Conservation (phyloP, 306 rosid genomes). For the Cucumis melo region DNA sequence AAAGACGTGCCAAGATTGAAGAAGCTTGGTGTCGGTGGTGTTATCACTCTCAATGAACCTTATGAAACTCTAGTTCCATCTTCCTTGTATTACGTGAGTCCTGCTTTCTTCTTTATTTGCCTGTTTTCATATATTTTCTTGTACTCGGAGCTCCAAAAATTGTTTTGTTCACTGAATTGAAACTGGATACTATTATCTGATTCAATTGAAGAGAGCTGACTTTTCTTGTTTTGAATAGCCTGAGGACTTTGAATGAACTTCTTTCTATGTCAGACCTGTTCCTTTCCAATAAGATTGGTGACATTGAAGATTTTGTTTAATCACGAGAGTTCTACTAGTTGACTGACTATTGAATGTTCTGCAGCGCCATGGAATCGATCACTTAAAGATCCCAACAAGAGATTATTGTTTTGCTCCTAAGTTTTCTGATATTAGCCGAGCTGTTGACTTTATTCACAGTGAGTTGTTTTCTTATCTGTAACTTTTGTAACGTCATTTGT, state of each 20-base stretch:
- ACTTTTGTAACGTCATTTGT: background rate
- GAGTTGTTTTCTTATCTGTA: slow-evolving; percentile 15
- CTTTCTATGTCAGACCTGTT: background rate
- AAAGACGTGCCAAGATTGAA: slow-evolving; percentile 86
- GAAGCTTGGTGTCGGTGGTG: slow-evolving; percentile 88
- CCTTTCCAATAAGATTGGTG: background rate
- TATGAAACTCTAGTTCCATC: slow-evolving; percentile 90
- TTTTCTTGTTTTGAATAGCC: background rate
- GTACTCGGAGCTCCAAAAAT: background rate
- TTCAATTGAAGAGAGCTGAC: background rate
- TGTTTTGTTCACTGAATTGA: background rate
- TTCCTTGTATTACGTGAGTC: slow-evolving; percentile 52
- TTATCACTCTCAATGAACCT: slow-evolving; percentile 85
- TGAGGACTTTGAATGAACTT: background rate
- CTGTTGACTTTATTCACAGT: slow-evolving; percentile 91
- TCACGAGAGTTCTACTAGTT: background rate
- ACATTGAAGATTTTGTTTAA: background rate
- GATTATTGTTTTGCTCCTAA: slow-evolving; percentile 98
- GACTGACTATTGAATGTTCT: slow-evolving; percentile 7
- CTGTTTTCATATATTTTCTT: background rate
- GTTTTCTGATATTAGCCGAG: slow-evolving; percentile 56
- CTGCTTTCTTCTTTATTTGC: slow-evolving; percentile 1
- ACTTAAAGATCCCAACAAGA: slow-evolving; percentile 82
- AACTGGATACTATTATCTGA: background rate
- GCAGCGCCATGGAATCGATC: slow-evolving; percentile 89